phyloP scores from a whole-genome alignment of 2,329 filamentous ascomycete species.

The Pyrenophora seminiperda region DNA sequence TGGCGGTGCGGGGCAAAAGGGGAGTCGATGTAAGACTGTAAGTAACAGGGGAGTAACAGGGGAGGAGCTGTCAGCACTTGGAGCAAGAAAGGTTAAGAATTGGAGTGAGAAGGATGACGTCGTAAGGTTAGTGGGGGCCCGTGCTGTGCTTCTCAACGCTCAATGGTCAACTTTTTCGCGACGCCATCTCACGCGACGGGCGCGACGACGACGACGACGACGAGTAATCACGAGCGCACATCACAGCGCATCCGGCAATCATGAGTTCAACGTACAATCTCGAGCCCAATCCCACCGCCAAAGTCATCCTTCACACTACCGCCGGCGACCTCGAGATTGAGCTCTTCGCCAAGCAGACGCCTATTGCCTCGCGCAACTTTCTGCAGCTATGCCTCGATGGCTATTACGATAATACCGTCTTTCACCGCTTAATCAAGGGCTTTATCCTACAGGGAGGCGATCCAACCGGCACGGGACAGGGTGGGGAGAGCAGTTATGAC shows the following conservation, averaged over 20 bases:
- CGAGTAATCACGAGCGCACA: neutral
- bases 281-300: slow-evolving; percentile 91
- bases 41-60: no score
- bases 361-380: slow-evolving; percentile 91
- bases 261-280: slow-evolving; percentile 95
- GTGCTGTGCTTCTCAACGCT: slow-evolving; percentile 11
- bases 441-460: slow-evolving; percentile 97
- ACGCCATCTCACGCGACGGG: slow-evolving; percentile 7
- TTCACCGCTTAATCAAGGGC: slow-evolving; percentile 88
- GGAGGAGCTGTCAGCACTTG: slow-evolving; percentile 1
- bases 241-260: slow-evolving; percentile 3
- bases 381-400: slow-evolving; percentile 92
- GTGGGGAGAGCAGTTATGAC: slow-evolving; percentile 90
- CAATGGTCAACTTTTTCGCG: slow-evolving; percentile 11
- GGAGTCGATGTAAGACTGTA: no score
- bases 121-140: slow-evolving; percentile 7
- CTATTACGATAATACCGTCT: slow-evolving; percentile 92
- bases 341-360: slow-evolving; percentile 93
- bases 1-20: slow-evolving; percentile 12
- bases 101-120: slow-evolving; percentile 19
- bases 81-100: neutral
- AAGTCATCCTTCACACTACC: slow-evolving; percentile 87
- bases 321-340: slow-evolving; percentile 87
- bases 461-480: slow-evolving; percentile 87
- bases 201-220: no score